Percentiles rank a stretch among this genome's conserved stretches.
Evolutionary conservation across 108 stramenopile genomes (phyloP).

Genomic region (Bacterosira constricta): DNA sequence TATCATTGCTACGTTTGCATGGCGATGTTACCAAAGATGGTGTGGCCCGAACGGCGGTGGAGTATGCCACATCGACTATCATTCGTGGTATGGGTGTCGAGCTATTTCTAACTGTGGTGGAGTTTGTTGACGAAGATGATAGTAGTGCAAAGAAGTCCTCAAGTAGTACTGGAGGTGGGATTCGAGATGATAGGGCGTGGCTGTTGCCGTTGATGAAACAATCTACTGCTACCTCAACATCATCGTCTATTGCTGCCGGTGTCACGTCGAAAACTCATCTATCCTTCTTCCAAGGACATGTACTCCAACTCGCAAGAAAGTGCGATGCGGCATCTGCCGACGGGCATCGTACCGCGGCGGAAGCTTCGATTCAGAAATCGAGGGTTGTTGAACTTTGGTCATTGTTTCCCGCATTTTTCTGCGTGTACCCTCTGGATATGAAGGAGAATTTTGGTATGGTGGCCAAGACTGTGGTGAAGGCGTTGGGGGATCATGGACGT

Average conservation of each 20-base stretch:
- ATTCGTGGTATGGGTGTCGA: constrained; percentile 74
- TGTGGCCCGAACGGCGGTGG: constrained; percentile 47
- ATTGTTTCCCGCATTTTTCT: constrained; percentile 72
- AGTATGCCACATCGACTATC: constrained; percentile 60
- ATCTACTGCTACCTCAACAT: constrained; percentile 20
- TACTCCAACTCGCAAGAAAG: constrained; percentile 65
- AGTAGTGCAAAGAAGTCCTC: constrained; percentile 17
- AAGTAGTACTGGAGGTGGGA: constrained; percentile 48
- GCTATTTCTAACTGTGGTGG: constrained; percentile 54
- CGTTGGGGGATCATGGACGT: constrained; percentile 69
- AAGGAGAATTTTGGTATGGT: constrained; percentile 54
- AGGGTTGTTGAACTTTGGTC: constrained; percentile 76
- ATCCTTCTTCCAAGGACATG: constrained; percentile 67
- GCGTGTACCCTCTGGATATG: constrained; percentile 60
- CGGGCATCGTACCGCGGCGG: constrained; percentile 48
- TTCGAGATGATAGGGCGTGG: constrained; percentile 60
- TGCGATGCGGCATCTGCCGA: constrained; percentile 62
- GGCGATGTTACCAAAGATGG: constrained; percentile 44
- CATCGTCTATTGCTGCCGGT: background rate
- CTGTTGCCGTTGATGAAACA: constrained; percentile 66
- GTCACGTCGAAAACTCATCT: constrained; percentile 36
- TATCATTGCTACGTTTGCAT: constrained; percentile 30
- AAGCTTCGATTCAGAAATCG: constrained; percentile 32
- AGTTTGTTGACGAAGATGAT: constrained; percentile 42
- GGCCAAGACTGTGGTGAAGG: constrained; percentile 64